Base-by-base conservation (phyloP, 2,329 filamentous ascomycete species). In the Fusarium xyrophilum region DNA sequence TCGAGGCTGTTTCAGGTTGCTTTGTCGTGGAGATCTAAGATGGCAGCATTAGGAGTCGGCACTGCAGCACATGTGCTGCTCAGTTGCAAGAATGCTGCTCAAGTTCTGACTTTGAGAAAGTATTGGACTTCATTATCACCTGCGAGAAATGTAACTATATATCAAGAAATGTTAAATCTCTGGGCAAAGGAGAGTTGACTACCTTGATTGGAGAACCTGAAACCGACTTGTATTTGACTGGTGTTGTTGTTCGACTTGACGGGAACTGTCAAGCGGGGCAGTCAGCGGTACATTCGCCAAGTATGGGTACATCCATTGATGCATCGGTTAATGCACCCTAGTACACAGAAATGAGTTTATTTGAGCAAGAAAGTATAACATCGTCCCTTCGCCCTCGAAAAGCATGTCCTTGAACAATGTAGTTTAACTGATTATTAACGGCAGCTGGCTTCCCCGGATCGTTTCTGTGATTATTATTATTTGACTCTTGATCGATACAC, bases 281-380 rank as follows among this genome's bases (percentile, higher is more conserved):
- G 13, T 21, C 5, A 46, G 27, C 9, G 28, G 62, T 69, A 70
- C 63, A 54, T 60, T 13, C 7, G 5, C 21, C 19, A 69, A 55
- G 67, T 69, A 69, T 44, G 36, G 55, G 52, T 69, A 69, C 67
- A 47, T 69, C 11, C 7, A 17, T 47, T 35, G 23, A 44, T 32
- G n/a, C 28, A 43, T 44, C 23, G 32, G 39, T 28, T n/a, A 46
- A 47, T 52, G 21, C 39, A 54, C 46, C 51, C n/a, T 42, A 44
- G 42, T 50, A 61, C 46, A 30, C 9, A 43, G 47, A 35, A 23
- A 52, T 61, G 66, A 63, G 66, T 66, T 30, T 43, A 21, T 68
- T 68, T 68, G 65, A 68, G 65, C 65, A 69, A 43, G 65, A 69
- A 68, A 56, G n/a, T 64, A 46, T 44, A 54, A 52, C 48, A 35